Evolutionary conservation across 352 stramenopile genomes (phyloP), one percentile per base, ranked within the genome.

Genomic region (Globisporangium rhizosaccharum): DNA sequence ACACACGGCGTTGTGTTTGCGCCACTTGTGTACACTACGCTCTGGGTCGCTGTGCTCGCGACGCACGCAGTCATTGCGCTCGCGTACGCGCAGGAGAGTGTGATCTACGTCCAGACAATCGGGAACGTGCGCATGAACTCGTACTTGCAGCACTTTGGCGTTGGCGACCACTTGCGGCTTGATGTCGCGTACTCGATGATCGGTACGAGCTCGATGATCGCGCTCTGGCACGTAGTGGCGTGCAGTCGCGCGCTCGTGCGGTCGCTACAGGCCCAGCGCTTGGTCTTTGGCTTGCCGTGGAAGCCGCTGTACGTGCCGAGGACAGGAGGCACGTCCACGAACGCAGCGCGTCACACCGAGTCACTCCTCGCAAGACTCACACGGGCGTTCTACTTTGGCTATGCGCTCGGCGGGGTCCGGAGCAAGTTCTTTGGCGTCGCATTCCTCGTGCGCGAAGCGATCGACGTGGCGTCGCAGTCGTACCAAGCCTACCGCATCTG

Each of bases 401-500:
- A 52, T 2, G 42, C n/a, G 3, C 17, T 52, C 30, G 44, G 41
- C 2, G 62, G 53, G 7, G 59, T 76, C n/a, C 58, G 71, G 26
- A 73, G 62, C 18, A 55, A 65, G 42, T 67, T 65, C 30, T 76
- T 73, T 20, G 59, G 51, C 12, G 60, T 57, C 26, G 48, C 66
- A 3, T 69, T 69, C 23, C 46, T 59, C 2, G 15, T 62, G 1
- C 65, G 68, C 15, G 65, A 71, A 42, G 46, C 61, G 6, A 23
- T 76, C 12, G 62, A 69, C 41, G 49, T 65, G 11, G 56, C 53
- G 20, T 63, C 62, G 2, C 65, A 76, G 50, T 68, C 63, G 0
- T 71, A 67, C 42, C 68, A 71, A 54, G 56, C 46, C 12, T 69
- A 73, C 28, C 53, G 54, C 51, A 65, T 61, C 26, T 68, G 62